These are phyloP conservation scores for Hortiboletus flavorubellus DNA, from an alignment of 768 basidiomycete species.

Conservation along the genomic window DNA sequence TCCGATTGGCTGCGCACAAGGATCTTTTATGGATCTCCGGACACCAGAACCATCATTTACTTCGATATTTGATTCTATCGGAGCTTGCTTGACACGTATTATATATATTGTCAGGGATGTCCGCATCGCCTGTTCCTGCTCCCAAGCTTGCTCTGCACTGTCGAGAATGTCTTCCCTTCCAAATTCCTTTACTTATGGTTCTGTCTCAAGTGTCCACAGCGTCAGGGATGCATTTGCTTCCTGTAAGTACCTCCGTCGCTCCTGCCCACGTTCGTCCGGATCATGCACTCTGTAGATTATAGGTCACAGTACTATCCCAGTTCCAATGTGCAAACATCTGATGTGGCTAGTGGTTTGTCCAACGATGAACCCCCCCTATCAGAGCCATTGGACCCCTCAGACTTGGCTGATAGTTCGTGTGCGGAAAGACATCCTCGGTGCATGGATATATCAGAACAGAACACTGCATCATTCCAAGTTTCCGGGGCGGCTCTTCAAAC, in stretches of 20 bases:
- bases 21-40: background rate
- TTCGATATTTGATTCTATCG: background rate
- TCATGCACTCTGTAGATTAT: constrained; percentile 45
- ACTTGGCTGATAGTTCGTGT: background rate
- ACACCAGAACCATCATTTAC: too few relatives aligned
- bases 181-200: constrained; percentile 41
- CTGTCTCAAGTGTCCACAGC: constrained; percentile 46
- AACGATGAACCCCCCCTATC: constrained; percentile 30
- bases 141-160: background rate
- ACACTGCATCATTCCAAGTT: constrained; percentile 4
- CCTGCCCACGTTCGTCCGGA: background rate
- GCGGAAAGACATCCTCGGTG: constrained; percentile 7
- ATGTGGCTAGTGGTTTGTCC: constrained; percentile 37
- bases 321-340: constrained; percentile 51
- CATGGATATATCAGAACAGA: background rate
- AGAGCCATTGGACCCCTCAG: background rate
- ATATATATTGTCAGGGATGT: background rate
- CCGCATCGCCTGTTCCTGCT: background rate
- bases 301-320: constrained; percentile 66
- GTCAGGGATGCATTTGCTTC: constrained; percentile 58
- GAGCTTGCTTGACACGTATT: constrained; percentile 3
- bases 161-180: constrained; percentile 49
- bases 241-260: constrained; percentile 38
- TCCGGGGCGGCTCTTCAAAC: constrained; percentile 22
- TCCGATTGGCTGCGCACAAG: constrained; percentile 6